phyloP scores from a whole-genome alignment of 257 asterid species.

The Rubia yunnanensis region DNA sequence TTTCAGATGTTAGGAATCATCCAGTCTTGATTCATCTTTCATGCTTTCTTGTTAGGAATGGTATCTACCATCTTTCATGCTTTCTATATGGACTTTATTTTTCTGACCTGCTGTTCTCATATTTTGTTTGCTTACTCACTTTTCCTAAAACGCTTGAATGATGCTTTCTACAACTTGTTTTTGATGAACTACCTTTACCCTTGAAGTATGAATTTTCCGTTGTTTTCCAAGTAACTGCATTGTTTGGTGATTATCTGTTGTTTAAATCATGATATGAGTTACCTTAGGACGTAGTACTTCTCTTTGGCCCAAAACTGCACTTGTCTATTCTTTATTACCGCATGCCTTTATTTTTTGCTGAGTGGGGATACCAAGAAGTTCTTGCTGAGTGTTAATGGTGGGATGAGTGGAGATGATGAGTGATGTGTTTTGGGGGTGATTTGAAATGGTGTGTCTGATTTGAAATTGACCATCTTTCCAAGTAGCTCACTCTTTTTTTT shows the following conservation, averaged over 20 bases:
- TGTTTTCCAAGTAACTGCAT: background rate
- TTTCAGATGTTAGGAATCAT: conserved; percentile 41
- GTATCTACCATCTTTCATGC: conserved; percentile 18
- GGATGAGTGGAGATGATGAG: too few relatives aligned
- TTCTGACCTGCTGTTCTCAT: background rate
- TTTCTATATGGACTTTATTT: too few relatives aligned
- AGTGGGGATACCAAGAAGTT: too few relatives aligned
- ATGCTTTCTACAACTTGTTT: background rate
- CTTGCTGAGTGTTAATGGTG: too few relatives aligned
- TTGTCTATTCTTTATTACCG: too few relatives aligned
- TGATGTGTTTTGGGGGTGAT: too few relatives aligned
- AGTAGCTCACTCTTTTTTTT: background rate
- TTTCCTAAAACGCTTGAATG: background rate
- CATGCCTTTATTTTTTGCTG: too few relatives aligned
- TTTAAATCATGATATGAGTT: background rate
- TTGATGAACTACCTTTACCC: background rate
- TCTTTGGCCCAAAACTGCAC: too few relatives aligned
- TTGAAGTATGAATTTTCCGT: background rate
- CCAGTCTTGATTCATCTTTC: conserved; percentile 39
- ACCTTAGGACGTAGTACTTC: background rate
- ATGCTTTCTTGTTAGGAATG: too few relatives aligned
- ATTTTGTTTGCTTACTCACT: background rate
- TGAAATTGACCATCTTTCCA: too few relatives aligned
- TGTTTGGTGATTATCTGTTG: background rate
- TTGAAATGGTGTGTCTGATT: too few relatives aligned